These are phyloP conservation scores for Oxyria digyna DNA, from an alignment of 148 eudicot genomes.

Conservation along the genomic window DNA sequence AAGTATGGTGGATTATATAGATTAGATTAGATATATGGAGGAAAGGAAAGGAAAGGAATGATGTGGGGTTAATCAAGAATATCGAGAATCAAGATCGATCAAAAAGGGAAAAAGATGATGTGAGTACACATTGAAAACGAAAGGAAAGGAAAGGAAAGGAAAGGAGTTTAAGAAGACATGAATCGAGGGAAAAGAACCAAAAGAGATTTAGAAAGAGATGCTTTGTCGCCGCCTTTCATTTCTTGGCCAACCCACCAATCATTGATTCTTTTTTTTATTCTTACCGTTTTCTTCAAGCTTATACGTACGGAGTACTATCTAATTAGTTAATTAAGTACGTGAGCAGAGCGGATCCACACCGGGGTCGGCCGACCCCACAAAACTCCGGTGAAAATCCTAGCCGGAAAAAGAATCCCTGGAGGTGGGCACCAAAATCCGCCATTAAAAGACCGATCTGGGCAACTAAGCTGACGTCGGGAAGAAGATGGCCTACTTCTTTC, in stretches of 20 bases:
- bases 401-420: too few species aligned
- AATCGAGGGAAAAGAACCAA: background rate
- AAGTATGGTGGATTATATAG: background rate
- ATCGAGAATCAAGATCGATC: background rate
- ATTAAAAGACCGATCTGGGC: too few species aligned
- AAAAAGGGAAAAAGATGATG: background rate
- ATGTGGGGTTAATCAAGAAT: background rate
- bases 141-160: background rate
- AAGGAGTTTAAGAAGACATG: background rate
- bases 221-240: constrained; percentile 3
- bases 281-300: background rate
- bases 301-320: too few species aligned
- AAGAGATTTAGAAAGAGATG: constrained; percentile 4
- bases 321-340: too few species aligned
- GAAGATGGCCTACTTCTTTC: too few species aligned
- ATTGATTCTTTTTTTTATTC: constrained; percentile 1
- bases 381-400: too few species aligned
- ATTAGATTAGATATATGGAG: background rate
- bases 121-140: background rate
- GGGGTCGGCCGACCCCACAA: too few species aligned
- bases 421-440: too few species aligned
- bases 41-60: background rate
- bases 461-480: too few species aligned
- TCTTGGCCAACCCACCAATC: background rate
- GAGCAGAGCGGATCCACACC: too few species aligned